Percentiles rank a stretch among this genome's conserved stretches.
Evolutionary conservation across 495 filamentous ascomycete genomes (phyloP).

Genomic region (Symbiotaphrina buchneri): DNA sequence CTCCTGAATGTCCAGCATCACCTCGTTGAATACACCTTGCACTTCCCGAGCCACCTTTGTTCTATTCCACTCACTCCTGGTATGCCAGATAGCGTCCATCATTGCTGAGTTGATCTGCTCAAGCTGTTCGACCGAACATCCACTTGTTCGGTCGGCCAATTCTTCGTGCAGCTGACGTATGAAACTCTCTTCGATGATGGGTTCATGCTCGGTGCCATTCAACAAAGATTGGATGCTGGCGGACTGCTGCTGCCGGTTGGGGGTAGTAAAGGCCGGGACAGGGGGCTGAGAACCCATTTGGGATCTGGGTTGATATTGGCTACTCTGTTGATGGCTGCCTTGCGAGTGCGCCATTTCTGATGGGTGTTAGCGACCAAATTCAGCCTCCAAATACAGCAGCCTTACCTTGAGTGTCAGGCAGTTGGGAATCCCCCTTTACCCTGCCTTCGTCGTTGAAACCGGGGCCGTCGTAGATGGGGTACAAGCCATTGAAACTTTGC

Average conservation of each 20-base stretch:
- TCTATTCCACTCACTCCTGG: constrained; percentile 59
- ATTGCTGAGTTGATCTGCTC: constrained; percentile 80
- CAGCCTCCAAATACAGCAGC: no score
- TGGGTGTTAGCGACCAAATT: no score
- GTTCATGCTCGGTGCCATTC: constrained; percentile 22
- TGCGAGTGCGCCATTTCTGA: constrained; percentile 12
- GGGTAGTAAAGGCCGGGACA: no score
- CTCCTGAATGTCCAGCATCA: constrained; percentile 56
- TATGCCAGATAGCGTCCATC: constrained; percentile 75
- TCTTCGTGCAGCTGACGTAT: constrained; percentile 30
- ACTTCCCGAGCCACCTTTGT: constrained; percentile 39
- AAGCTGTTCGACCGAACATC: constrained; percentile 77
- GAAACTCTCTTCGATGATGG: constrained; percentile 33
- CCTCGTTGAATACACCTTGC: constrained; percentile 48
- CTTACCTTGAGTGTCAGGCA: constrained; percentile 36
- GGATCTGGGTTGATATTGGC: constrained; percentile 4
- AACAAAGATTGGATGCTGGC: constrained; percentile 19
- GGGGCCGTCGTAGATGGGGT: constrained; percentile 8
- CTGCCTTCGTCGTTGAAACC: constrained; percentile 8
- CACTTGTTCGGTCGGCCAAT: constrained; percentile 42
- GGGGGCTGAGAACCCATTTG: constrained; percentile 16
- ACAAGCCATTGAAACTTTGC: constrained; percentile 35
- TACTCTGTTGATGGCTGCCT: background rate
- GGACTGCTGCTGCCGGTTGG: background rate
- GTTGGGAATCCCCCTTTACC: constrained; percentile 17